Conservation (phyloP, 2,329 filamentous ascomycete genomes). For the Colletotrichum musicola region DNA sequence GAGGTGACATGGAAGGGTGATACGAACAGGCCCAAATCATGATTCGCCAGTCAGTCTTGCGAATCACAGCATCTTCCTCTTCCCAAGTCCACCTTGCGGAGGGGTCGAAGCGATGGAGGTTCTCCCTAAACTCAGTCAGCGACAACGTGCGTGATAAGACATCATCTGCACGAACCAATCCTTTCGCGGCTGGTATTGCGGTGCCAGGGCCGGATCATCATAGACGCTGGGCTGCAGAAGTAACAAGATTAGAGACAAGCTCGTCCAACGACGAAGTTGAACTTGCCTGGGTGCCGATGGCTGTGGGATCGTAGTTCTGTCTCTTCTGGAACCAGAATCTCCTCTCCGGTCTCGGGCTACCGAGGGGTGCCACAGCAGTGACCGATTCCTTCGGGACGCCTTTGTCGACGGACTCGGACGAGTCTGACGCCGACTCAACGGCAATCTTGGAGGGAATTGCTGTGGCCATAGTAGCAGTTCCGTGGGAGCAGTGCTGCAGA, state of each 20-base stretch:
- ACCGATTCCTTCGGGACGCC: neutral
- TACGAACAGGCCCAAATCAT: conserved; percentile 62
- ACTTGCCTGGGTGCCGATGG: neutral
- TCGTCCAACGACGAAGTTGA: neutral
- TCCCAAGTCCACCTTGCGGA: conserved; percentile 51
- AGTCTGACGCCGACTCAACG: conserved; percentile 4
- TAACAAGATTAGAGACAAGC: neutral
- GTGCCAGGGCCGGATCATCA: conserved; percentile 23
- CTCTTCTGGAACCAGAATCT: conserved; percentile 14
- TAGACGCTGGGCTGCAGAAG: conserved; percentile 25
- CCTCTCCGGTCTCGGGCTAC: neutral
- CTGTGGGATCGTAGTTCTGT: neutral
- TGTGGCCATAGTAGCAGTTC: neutral
- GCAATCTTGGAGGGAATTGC: neutral
- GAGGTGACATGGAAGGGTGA: conserved; percentile 56
- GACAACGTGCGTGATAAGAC: neutral
- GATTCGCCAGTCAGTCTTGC: conserved; percentile 63
- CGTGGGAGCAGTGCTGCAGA: neutral
- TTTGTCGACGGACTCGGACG: conserved; percentile 5
- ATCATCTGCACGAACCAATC: neutral
- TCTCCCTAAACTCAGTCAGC: conserved; percentile 42
- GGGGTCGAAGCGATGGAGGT: conserved; percentile 53
- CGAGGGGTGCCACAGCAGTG: neutral
- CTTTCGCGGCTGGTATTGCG: conserved; percentile 11
- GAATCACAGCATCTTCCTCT: conserved; percentile 48